phyloP scores from a whole-genome alignment of 805 yeast genomes.

The Ogataea henricii region DNA sequence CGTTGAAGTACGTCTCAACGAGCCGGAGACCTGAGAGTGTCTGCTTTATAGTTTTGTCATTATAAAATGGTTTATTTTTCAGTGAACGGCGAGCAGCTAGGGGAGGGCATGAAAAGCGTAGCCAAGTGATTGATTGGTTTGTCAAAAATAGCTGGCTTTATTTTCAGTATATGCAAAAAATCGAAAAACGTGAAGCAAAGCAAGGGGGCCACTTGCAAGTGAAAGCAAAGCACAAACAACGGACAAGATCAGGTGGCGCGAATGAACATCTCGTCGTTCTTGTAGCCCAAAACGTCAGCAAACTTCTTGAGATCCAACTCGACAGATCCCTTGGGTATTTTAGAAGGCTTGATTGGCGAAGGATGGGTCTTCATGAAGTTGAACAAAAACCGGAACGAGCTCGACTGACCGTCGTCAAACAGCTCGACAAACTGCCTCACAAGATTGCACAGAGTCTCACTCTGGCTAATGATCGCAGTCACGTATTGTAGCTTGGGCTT shows the following conservation, averaged over 20 bases:
- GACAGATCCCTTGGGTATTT: slow-evolving; percentile 31
- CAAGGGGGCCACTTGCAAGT: not conserved
- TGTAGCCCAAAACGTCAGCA: slow-evolving; percentile 14
- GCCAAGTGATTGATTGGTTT: too few relatives aligned
- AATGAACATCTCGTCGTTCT: slow-evolving; percentile 9
- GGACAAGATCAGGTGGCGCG: slow-evolving; percentile 2
- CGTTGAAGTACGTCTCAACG: too few relatives aligned
- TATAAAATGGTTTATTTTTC: too few relatives aligned
- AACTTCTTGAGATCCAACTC: slow-evolving; percentile 25
- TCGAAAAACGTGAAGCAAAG: too few relatives aligned
- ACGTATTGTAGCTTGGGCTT: slow-evolving; percentile 17
- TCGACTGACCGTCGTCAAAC: slow-evolving; percentile 35
- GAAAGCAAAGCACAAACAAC: not conserved
- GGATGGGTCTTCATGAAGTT: slow-evolving; percentile 33
- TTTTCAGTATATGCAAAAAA: too few relatives aligned
- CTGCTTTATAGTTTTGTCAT: too few relatives aligned
- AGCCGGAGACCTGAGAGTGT: too few relatives aligned
- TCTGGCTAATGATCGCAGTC: slow-evolving; percentile 25
- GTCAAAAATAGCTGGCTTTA: too few relatives aligned
- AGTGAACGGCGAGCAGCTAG: too few relatives aligned
- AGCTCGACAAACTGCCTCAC: slow-evolving; percentile 36
- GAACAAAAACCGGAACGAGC: slow-evolving; percentile 30
- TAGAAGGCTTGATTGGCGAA: slow-evolving; percentile 37
- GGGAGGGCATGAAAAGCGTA: too few relatives aligned
- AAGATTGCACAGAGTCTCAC: slow-evolving; percentile 31